Percentiles rank a stretch among this genome's conserved stretches.
phyloP scores from a whole-genome alignment of 192 early-diverging fungal genomes.

The Mortierella hygrophila region DNA sequence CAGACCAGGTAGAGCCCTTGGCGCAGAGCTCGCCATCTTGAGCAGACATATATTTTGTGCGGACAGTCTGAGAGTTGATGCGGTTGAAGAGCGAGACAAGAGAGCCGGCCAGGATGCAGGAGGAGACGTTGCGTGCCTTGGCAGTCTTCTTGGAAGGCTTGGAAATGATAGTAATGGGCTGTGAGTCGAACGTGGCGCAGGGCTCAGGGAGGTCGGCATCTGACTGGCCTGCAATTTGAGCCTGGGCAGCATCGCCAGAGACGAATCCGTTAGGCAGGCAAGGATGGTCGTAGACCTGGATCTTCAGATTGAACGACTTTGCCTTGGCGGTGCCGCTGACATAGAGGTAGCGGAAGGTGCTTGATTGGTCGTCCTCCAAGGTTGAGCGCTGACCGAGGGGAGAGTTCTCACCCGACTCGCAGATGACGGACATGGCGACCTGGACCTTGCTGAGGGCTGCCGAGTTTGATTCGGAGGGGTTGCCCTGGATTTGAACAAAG shows the following conservation, averaged over 20 bases:
- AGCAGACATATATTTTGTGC: constrained; percentile 85
- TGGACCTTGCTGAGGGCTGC: constrained; percentile 65
- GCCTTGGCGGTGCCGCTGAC: constrained; percentile 86
- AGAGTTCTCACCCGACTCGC: constrained; percentile 69
- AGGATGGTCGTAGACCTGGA: constrained; percentile 67
- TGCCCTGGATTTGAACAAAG: constrained; percentile 68
- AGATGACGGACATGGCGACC: constrained; percentile 72
- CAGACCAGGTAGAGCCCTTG: constrained; percentile 70
- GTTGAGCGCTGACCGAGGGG: constrained; percentile 63
- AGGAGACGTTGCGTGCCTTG: constrained; percentile 82
- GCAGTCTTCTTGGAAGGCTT: constrained; percentile 95
- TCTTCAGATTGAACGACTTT: constrained; percentile 80
- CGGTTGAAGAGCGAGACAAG: constrained; percentile 91
- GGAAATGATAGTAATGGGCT: constrained; percentile 87
- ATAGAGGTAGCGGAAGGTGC: constrained; percentile 82
- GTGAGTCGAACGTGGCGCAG: constrained; percentile 75
- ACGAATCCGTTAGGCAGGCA: constrained; percentile 48
- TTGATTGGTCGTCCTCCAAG: constrained; percentile 66
- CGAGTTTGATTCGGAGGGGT: constrained; percentile 55
- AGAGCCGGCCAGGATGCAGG: constrained; percentile 82
- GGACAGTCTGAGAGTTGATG: constrained; percentile 91
- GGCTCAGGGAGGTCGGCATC: constrained; percentile 53
- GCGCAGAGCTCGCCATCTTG: constrained; percentile 69
- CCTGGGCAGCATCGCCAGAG: constrained; percentile 14
- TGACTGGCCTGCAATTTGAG: constrained; percentile 22